Evolutionary conservation across 2,329 filamentous ascomycete species (phyloP), one percentile per base, ranked within the genome.

Genomic region (Pseudopithomyces chartarum): DNA sequence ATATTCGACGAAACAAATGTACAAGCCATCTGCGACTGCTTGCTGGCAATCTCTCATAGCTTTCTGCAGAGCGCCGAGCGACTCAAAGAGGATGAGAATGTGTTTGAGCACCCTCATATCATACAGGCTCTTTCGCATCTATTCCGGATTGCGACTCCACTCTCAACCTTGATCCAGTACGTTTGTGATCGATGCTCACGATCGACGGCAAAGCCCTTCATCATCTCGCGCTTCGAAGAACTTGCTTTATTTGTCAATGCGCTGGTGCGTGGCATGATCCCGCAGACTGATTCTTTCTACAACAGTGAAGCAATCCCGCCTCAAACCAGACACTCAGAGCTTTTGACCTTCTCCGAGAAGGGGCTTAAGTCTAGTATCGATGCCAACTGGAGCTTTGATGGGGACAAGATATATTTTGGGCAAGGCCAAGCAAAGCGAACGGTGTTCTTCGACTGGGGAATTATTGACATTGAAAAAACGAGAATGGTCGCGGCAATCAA

Each of bases 141-240:
- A 54, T 65, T 82, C 23, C 68, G 78, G 7, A 75, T 77, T 54
- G 73, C 81, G 13, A 73, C 65, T 0, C 74, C 78, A 2, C 69
- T 75, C 1, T 56, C 83, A 1, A 70, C 76, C 1, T 60, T 79
- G 1, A 56, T 84, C 0, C 79, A 84, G 50, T 84, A 84, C 59
- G 71, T 84, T 26, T 67, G 76, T 48, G 74, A 77, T 32, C 64
- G 73, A 23, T 76, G 73, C 64, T 61, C 52, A 23, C 36, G 42
- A 1, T 23, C 6, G 58, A 61, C 11, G 19, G 60, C 3, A 17
- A 64, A 42, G 61, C 78, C 38, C 32, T 76, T 52, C 2, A 39
- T 59, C 32, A 59, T 82, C 13, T 57, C 66, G 10, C 77, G 76
- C 53, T 76, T 84, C 57, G 67, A 71, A 39, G 60, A 75, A 10